phyloP scores from a whole-genome alignment of 2,329 filamentous ascomycete species.

The Lachnellula subtilissima region DNA sequence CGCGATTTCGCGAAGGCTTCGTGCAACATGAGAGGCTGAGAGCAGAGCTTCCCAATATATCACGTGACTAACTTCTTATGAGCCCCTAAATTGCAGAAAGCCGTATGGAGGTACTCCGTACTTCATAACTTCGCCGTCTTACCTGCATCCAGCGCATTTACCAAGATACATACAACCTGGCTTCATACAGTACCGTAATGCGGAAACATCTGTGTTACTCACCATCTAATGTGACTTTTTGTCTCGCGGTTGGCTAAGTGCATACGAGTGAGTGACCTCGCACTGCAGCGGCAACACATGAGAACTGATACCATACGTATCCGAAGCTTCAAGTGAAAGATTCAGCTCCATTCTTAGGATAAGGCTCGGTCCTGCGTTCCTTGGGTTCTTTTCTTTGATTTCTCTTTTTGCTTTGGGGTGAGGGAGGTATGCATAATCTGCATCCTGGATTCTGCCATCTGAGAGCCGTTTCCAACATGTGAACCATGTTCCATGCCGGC shows the following conservation, averaged over 20 bases:
- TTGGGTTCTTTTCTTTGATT: neutral
- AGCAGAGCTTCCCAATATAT: neutral
- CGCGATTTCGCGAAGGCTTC: neutral
- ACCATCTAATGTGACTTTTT: neutral
- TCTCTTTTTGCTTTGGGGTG: neutral
- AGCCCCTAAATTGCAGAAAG: neutral
- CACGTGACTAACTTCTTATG: neutral
- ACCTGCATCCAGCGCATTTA: neutral
- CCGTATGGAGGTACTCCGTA: neutral
- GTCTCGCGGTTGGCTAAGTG: neutral
- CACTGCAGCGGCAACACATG: neutral
- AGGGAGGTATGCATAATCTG: conserved; percentile 1
- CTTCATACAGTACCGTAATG: too few relatives aligned
- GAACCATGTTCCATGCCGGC: neutral
- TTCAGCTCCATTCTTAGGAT: neutral
- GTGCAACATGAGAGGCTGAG: neutral
- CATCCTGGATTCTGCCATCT: neutral
- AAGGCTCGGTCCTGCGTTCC: neutral
- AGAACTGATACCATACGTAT: neutral
- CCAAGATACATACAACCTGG: neutral
- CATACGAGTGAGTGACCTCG: neutral
- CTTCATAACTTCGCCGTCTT: neutral
- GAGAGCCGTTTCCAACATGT: neutral
- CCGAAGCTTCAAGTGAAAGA: neutral
- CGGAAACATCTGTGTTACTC: too few relatives aligned